These are phyloP conservation scores for Penicillium sumatraense DNA, from an alignment of 2,329 filamentous ascomycete species.

Conservation along the genomic window DNA sequence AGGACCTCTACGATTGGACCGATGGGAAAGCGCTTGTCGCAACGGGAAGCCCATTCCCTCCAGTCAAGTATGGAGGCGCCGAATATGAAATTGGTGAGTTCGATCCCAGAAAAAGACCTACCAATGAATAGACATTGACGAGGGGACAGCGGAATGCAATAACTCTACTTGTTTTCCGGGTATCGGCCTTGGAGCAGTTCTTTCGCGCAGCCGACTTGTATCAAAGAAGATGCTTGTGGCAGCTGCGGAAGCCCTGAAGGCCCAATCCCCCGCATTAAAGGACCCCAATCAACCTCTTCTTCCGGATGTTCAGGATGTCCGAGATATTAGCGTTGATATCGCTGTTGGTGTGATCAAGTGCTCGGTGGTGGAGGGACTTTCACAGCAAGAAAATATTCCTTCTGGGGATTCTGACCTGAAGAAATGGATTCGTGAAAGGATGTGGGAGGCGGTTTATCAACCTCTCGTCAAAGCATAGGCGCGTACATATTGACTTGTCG, in stretches of 20 bases:
- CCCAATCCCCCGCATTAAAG: constrained; percentile 70
- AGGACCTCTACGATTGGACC: constrained; percentile 79
- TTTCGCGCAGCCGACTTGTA: constrained; percentile 69
- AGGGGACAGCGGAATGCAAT: constrained; percentile 73
- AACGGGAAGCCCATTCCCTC: constrained; percentile 80
- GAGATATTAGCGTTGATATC: constrained; percentile 76
- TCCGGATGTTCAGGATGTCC: constrained; percentile 75
- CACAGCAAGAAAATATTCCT: constrained; percentile 69
- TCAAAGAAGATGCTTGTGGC: constrained; percentile 82
- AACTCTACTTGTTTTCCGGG: constrained; percentile 86
- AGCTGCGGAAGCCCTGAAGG: constrained; percentile 74
- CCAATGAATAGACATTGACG: not conserved
- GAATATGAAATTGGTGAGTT: constrained; percentile 54
- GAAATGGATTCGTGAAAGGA: constrained; percentile 47
- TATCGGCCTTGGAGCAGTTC: constrained; percentile 78
- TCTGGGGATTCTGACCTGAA: constrained; percentile 38
- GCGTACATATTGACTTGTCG: not conserved
- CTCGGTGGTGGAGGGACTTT: constrained; percentile 71
- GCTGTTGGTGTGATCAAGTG: constrained; percentile 75
- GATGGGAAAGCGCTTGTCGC: constrained; percentile 77
- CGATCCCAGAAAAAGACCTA: not conserved
- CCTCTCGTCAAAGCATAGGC: constrained; percentile 25
- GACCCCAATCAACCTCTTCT: constrained; percentile 70
- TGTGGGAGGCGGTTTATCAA: constrained; percentile 48
- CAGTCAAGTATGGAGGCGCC: constrained; percentile 65